Evolutionary conservation across 345 rosid species (phyloP).

Genomic region (Bruguiera parviflora): DNA sequence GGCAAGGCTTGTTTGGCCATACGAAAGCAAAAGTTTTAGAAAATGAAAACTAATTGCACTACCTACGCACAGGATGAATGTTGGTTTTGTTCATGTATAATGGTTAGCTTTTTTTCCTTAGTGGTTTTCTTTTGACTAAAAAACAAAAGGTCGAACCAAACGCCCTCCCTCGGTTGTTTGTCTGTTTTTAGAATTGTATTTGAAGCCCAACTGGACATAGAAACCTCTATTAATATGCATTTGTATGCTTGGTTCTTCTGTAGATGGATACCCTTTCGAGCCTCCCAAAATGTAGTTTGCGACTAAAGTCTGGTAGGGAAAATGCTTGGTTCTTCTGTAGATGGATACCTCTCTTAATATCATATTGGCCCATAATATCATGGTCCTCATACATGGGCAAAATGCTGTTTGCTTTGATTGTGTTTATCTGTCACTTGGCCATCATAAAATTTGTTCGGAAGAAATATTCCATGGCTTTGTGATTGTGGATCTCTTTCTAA

Average conservation of each 20-base stretch:
- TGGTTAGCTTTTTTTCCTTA: too few species aligned
- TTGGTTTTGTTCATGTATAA: too few species aligned
- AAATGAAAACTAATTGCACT: too few species aligned
- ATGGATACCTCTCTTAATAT: too few species aligned
- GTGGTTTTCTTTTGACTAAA: too few species aligned
- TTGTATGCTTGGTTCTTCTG: conserved; percentile 25
- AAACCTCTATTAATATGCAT: conserved; percentile 4
- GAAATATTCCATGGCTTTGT: background rate
- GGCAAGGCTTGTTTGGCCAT: too few species aligned
- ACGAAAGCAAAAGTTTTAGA: too few species aligned
- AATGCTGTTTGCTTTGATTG: background rate
- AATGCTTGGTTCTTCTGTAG: background rate
- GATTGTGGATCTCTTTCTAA: background rate
- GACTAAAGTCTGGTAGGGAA: conserved; percentile 93
- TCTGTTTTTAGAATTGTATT: background rate
- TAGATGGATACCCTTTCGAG: conserved; percentile 99
- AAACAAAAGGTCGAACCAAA: too few species aligned
- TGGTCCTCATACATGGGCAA: background rate
- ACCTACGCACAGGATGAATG: too few species aligned
- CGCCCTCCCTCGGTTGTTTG: too few species aligned
- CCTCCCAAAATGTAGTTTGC: conserved; percentile 98
- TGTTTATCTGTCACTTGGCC: background rate
- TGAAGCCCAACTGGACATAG: background rate
- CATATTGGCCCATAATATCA: background rate
- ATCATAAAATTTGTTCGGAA: background rate